Conservation (phyloP, 1,284 basidiomycete species). For the Ceratobasidium theobromae region DNA sequence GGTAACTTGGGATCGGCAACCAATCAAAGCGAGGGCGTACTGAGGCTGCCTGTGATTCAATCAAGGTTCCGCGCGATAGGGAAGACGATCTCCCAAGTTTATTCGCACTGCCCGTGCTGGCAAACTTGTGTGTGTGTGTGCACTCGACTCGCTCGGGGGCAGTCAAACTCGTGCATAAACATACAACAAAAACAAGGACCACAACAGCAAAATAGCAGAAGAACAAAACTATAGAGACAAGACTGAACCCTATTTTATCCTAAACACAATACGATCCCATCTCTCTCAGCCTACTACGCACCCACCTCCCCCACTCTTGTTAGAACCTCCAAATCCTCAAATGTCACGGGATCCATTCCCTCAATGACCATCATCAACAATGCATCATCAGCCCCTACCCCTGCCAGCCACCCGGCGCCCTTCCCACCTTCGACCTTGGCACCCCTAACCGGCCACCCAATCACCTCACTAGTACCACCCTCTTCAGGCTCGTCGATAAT, state of each 20-base stretch:
- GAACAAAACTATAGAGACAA: neutral
- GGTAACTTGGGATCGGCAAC: too few relatives aligned
- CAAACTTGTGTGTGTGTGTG: too few relatives aligned
- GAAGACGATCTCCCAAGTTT: too few relatives aligned
- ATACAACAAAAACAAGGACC: constrained; percentile 6
- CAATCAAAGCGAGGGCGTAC: too few relatives aligned
- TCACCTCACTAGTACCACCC: neutral
- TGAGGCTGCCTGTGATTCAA: too few relatives aligned
- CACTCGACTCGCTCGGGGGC: neutral
- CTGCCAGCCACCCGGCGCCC: constrained; percentile 32
- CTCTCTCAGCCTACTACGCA: constrained; percentile 71
- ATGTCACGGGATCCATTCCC: constrained; percentile 69
- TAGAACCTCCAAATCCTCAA: constrained; percentile 73
- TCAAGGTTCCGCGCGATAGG: too few relatives aligned
- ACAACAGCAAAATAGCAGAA: neutral
- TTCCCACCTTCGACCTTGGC: constrained; percentile 30
- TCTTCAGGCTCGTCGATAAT: constrained; percentile 67
- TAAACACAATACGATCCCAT: constrained; percentile 1
- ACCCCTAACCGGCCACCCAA: constrained; percentile 29
- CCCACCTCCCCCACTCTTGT: constrained; percentile 51
- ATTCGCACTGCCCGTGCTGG: too few relatives aligned
- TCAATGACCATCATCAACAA: constrained; percentile 69
- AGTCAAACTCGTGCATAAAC: neutral
- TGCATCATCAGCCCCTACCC: constrained; percentile 52
- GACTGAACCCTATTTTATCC: neutral